Conservation (phyloP, 371 early-diverging fungal genomes). For the Mortierella sp. region DNA sequence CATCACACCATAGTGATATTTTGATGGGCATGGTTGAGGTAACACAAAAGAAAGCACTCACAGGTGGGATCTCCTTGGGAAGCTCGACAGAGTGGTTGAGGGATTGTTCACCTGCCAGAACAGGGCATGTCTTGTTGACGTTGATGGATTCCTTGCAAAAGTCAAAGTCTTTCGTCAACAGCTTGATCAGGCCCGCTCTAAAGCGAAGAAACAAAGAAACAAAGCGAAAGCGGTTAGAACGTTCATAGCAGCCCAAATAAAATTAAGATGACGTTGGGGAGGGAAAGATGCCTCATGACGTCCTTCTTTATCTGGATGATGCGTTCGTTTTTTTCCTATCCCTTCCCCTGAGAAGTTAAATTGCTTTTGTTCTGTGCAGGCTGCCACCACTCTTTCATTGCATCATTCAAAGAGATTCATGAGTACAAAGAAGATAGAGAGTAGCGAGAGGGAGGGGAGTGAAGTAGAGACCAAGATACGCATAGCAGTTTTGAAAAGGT, state of each 20-base stretch:
- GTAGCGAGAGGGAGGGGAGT: no score
- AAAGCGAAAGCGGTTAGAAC: neutral
- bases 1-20: no score
- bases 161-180: conserved; percentile 59
- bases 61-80: conserved; percentile 64
- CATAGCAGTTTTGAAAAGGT: no score
- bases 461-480: no score
- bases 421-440: no score
- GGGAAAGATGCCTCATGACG: neutral
- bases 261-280: neutral
- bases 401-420: no score
- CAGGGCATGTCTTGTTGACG: conserved; percentile 67
- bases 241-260: neutral
- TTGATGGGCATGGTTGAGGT: no score
- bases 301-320: no score
- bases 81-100: conserved; percentile 61
- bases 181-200: conserved; percentile 57
- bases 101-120: conserved; percentile 59
- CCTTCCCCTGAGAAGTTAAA: no score
- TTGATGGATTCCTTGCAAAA: conserved; percentile 65
- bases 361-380: no score
- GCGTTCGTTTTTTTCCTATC: neutral
- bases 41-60: conserved; percentile 35
- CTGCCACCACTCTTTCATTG: no score
- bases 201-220: neutral